Percentiles rank a stretch among this genome's conserved stretches.
These are phyloP conservation scores for Diaporthe nobilis DNA, from an alignment of 2,329 filamentous ascomycete species.

Conservation along the genomic window DNA sequence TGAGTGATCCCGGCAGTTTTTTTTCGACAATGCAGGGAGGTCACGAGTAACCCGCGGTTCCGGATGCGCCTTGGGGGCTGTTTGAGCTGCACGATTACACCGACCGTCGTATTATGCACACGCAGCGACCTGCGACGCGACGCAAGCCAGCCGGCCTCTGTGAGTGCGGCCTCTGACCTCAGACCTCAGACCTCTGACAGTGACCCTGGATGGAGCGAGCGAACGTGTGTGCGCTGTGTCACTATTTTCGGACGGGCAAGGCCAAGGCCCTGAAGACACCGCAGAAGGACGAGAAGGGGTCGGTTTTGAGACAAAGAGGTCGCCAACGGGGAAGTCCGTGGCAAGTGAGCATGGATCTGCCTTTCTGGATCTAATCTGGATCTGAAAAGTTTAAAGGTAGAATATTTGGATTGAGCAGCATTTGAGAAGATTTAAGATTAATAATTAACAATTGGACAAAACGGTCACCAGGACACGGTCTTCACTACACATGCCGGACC, in stretches of 20 bases:
- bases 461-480: neutral
- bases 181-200: neutral
- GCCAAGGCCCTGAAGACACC: constrained; percentile 2
- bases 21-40: constrained; percentile 13
- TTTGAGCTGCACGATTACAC: constrained; percentile 28
- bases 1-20: constrained; percentile 5
- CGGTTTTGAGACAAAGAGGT: constrained; percentile 1
- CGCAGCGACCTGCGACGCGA: constrained; percentile 20
- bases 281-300: neutral
- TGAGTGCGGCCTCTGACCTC: neutral
- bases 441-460: neutral
- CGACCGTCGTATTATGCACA: constrained; percentile 11
- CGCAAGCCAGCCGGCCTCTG: neutral
- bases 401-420: neutral
- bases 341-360: neutral
- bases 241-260: constrained; percentile 20
- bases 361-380: neutral
- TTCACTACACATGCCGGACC: neutral
- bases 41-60: neutral
- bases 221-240: constrained; percentile 10
- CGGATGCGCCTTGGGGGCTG: constrained; percentile 29
- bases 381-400: neutral
- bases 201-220: constrained; percentile 3
- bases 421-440: neutral
- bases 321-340: constrained; percentile 6